A percentile compares a stretch with the other conserved stretches of the same genome.
Conservation (phyloP, 2,329 filamentous ascomycete species). For the Aureobasidium sp. region DNA sequence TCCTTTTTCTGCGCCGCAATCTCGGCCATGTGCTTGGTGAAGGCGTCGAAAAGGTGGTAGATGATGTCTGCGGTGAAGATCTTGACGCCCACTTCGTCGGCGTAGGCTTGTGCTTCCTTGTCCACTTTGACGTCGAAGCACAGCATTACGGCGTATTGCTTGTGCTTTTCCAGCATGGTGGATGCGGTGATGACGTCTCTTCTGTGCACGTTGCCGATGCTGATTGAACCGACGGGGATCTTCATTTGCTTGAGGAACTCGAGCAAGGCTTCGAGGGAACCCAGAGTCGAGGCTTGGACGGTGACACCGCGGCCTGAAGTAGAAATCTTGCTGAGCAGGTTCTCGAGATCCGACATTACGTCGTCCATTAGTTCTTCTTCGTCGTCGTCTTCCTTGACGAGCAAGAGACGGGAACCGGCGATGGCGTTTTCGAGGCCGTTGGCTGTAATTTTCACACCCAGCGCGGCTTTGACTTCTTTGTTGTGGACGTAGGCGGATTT, state of each 20-base stretch:
- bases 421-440: conserved; percentile 94
- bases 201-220: conserved; percentile 95
- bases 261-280: conserved; percentile 89
- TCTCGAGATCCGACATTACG: conserved; percentile 89
- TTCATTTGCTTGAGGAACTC: conserved; percentile 95
- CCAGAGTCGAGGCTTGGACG: conserved; percentile 93
- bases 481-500: conserved; percentile 98
- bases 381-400: conserved; percentile 90
- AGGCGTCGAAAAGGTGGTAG: conserved; percentile 95
- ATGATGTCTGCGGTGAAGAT: conserved; percentile 99
- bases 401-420: conserved; percentile 87
- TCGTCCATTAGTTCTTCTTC: conserved; percentile 89
- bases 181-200: conserved; percentile 91
- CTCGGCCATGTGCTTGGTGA: conserved; percentile 88
- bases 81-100: conserved; percentile 90
- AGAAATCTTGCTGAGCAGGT: conserved; percentile 82
- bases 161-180: conserved; percentile 91
- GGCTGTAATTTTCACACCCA: conserved; percentile 98
- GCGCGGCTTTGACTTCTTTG: conserved; percentile 95
- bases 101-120: conserved; percentile 86
- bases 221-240: conserved; percentile 95
- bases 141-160: conserved; percentile 97
- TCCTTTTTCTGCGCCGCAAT: conserved; percentile 90
- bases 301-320: conserved; percentile 91
- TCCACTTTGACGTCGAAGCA: conserved; percentile 99